Conservation (phyloP, 23 red algal genomes). For the Pyropia yezoensis region DNA sequence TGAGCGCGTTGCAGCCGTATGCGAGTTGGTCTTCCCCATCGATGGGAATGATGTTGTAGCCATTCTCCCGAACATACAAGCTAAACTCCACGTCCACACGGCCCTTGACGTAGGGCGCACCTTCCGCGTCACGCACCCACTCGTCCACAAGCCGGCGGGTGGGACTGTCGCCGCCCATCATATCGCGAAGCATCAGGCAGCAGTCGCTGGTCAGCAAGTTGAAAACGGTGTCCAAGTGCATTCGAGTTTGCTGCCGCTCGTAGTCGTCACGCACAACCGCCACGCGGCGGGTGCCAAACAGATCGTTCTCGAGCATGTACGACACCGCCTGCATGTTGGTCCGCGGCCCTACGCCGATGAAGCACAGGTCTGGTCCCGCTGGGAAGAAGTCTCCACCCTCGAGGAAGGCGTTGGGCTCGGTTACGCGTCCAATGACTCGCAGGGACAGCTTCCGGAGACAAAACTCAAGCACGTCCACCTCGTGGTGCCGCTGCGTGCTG, state of each 20-base stretch:
- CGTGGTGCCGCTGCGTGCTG: conserved; percentile 53
- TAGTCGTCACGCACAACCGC: conserved; percentile 81
- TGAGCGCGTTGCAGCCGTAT: conserved; percentile 96
- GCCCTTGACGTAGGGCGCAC: conserved; percentile 20
- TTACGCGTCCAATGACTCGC: conserved; percentile 74
- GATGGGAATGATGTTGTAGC: conserved; percentile 76
- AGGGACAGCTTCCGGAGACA: conserved; percentile 85
- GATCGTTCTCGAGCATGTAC: conserved; percentile 83
- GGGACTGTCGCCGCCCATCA: conserved; percentile 60
- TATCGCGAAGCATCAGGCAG: conserved; percentile 57
- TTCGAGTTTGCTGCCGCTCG: conserved; percentile 76
- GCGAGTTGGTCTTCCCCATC: conserved; percentile 63
- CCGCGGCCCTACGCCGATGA: conserved; percentile 83
- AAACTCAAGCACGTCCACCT: conserved; percentile 98
- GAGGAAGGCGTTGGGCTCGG: conserved; percentile 39
- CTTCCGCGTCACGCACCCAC: conserved; percentile 31
- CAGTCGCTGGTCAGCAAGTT: conserved; percentile 66
- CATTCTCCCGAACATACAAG: conserved; percentile 48
- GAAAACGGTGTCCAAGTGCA: conserved; percentile 97
- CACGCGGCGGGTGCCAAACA: conserved; percentile 70
- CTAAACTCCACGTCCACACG: conserved; percentile 75
- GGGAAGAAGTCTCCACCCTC: conserved; percentile 99
- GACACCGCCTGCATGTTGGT: conserved; percentile 60
- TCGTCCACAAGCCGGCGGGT: conserved; percentile 79
- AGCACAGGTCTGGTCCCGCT: conserved; percentile 64